Evolutionary conservation across 176 grass and related monocot species (phyloP), one percentile per base, ranked within the genome.

Genomic region (Paspalum vaginatum): DNA sequence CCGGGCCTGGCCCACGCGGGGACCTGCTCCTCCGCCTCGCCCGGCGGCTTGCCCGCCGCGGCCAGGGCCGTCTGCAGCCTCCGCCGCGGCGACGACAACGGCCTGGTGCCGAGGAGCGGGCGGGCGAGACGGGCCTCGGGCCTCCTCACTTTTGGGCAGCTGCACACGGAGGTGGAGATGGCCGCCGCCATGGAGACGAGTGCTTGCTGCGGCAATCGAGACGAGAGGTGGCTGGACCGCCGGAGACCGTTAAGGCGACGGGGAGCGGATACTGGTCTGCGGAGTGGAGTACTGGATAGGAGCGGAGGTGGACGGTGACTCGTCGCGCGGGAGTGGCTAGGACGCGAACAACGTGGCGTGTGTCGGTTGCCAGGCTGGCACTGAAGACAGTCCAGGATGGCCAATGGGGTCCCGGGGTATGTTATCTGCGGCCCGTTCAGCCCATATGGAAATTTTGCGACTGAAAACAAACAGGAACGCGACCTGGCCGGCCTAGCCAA

Each of bases 1-100:
- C 89, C 92, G 1, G 90, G 88, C 18, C 61, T 77, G 41, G 90
- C 95, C 95, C 95, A 98, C 32, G 92, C 90, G 6, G 92, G 95
- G 16, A 88, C 71, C 77, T 81, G 20, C 81, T 98, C 90, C 37
- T 98, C 95, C 40, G 88, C 88, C 65, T 94, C 56, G 4, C 81
- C 78, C n/a, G 89, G 86, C 76, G 48, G 45, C 75, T 92, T 92
- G 42, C 90, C 26, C 2, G 84, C 89, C 22, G 82, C 67, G 27
- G 92, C 86, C 83, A 83, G 59, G 63, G 78, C 78, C 84, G 83
- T 62, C 42, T 53, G 75, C 58, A 20, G 65, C 61, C 70, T 84
- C 52, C 57, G 72, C 21, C 20, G 59, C 77, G 20, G 53, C 45
- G 61, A 9, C 39, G 61, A 9, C 61, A 64, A 66, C 74, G 53